phyloP scores from a whole-genome alignment of 257 asterid genomes.

The Jaltomata sinuosa region DNA sequence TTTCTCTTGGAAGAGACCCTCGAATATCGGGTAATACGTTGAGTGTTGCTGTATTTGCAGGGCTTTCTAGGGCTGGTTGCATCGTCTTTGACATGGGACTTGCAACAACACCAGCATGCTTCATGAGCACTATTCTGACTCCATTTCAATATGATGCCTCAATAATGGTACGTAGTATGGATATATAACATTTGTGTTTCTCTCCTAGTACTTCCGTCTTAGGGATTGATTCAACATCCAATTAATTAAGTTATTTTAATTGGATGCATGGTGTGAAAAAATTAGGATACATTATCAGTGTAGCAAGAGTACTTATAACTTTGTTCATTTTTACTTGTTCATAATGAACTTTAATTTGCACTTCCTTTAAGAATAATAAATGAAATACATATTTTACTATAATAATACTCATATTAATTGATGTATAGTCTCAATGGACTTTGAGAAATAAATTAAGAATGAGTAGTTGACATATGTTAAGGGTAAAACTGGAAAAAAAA shows the following conservation, averaged over 20 bases:
- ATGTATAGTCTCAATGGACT: background rate
- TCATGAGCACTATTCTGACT: conserved; percentile 83
- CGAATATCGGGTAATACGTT: conserved; percentile 58
- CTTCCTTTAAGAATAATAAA: background rate
- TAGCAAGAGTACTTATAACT: too few species aligned
- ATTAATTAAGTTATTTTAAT: background rate
- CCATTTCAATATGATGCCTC: conserved; percentile 71
- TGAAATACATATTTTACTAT: background rate
- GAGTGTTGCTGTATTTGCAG: conserved; percentile 63
- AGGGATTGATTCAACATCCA: background rate
- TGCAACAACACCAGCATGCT: conserved; percentile 95
- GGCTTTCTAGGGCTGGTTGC: conserved; percentile 73
- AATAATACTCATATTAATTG: too few species aligned
- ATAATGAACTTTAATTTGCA: background rate
- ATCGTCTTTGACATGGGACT: conserved; percentile 76
- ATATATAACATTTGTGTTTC: background rate
- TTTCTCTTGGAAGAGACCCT: conserved; percentile 82
- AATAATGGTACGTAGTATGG: conserved; percentile 43
- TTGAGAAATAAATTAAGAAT: too few species aligned
- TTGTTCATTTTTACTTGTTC: background rate
- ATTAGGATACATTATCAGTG: background rate
- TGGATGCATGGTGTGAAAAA: background rate
- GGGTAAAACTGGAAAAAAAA: too few species aligned
- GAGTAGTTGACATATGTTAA: too few species aligned
- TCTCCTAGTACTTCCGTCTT: background rate